Evolutionary conservation across 495 filamentous ascomycete genomes (phyloP).

Genomic region (Trichoderma orchidacearum): DNA sequence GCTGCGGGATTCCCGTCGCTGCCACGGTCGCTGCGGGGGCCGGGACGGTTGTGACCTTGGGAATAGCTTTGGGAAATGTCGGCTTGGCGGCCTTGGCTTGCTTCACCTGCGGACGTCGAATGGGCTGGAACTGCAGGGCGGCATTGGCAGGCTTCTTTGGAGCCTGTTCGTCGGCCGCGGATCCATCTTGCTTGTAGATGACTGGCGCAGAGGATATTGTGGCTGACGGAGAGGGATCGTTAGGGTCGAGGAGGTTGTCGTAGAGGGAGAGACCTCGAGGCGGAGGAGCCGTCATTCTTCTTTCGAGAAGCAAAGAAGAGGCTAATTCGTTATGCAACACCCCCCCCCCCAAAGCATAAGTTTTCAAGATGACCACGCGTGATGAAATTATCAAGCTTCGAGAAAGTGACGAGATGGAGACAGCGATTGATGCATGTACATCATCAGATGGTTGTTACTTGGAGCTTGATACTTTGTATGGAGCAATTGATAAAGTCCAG

Average conservation of each 20-base stretch:
- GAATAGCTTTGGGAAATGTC: conserved; percentile 29
- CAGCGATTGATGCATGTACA: too few species aligned
- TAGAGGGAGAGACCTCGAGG: conserved; percentile 36
- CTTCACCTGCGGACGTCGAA: conserved; percentile 50
- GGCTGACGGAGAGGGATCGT: conserved; percentile 24
- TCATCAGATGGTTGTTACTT: not conserved
- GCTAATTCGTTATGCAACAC: too few species aligned
- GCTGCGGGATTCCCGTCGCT: conserved; percentile 1
- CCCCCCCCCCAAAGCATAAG: too few species aligned
- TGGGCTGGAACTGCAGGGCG: conserved; percentile 80
- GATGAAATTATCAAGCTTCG: too few species aligned
- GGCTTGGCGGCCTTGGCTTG: conserved; percentile 52
- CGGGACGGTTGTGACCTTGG: conserved; percentile 6
- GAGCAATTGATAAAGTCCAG: too few species aligned
- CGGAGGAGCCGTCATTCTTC: conserved; percentile 17
- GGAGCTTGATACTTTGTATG: not conserved
- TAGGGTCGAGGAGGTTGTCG: conserved; percentile 39
- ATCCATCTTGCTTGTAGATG: conserved; percentile 48
- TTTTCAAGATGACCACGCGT: too few species aligned
- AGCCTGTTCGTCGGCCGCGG: conserved; percentile 39
- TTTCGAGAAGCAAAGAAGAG: too few species aligned
- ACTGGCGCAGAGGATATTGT: conserved; percentile 70
- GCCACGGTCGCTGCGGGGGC: conserved; percentile 3
- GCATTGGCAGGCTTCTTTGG: conserved; percentile 63
- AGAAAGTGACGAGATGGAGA: too few species aligned